Evolutionary conservation across 2,329 filamentous ascomycete species (phyloP).

Genomic region (Tricladium varicosporioides): DNA sequence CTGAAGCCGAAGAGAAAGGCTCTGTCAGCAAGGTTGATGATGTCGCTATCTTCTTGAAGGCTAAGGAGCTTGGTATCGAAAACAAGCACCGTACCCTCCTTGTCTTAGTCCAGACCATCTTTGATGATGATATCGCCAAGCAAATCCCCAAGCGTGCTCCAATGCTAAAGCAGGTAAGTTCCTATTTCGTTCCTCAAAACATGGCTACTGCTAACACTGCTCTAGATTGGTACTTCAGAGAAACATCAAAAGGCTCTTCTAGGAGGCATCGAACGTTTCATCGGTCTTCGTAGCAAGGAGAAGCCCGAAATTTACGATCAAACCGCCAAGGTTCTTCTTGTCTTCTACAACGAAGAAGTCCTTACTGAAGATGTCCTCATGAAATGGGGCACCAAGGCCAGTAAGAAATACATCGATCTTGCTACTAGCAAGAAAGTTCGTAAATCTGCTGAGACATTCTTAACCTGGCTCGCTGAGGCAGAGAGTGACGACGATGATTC

Average conservation of each 20-base stretch:
- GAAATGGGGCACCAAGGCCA: slow-evolving; percentile 90
- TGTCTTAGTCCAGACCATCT: slow-evolving; percentile 90
- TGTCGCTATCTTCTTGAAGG: slow-evolving; percentile 92
- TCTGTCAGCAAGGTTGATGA: slow-evolving; percentile 79
- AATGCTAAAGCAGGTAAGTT: slow-evolving; percentile 81
- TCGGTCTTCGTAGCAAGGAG: slow-evolving; percentile 68
- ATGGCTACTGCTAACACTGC: slow-evolving; percentile 19
- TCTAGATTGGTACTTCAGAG: slow-evolving; percentile 78
- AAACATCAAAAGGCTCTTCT: slow-evolving; percentile 94
- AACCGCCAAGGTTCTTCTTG: slow-evolving; percentile 82
- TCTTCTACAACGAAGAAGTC: slow-evolving; percentile 88
- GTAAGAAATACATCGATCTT: slow-evolving; percentile 96
- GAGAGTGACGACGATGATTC: slow-evolving; percentile 63
- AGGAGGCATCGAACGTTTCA: slow-evolving; percentile 90
- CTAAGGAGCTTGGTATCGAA: slow-evolving; percentile 93
- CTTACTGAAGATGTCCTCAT: slow-evolving; percentile 84
- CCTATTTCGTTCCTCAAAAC: neutral
- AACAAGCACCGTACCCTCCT: slow-evolving; percentile 89
- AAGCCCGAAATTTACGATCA: slow-evolving; percentile 75
- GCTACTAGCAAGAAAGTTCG: slow-evolving; percentile 90
- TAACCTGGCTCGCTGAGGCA: slow-evolving; percentile 89
- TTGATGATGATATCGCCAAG: slow-evolving; percentile 83
- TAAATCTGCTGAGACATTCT: slow-evolving; percentile 90
- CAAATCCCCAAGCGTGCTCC: slow-evolving; percentile 81
- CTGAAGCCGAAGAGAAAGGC: slow-evolving; percentile 68